Evolutionary conservation across 495 filamentous ascomycete genomes (phyloP).

Genomic region (Wilcoxina mikolae): DNA sequence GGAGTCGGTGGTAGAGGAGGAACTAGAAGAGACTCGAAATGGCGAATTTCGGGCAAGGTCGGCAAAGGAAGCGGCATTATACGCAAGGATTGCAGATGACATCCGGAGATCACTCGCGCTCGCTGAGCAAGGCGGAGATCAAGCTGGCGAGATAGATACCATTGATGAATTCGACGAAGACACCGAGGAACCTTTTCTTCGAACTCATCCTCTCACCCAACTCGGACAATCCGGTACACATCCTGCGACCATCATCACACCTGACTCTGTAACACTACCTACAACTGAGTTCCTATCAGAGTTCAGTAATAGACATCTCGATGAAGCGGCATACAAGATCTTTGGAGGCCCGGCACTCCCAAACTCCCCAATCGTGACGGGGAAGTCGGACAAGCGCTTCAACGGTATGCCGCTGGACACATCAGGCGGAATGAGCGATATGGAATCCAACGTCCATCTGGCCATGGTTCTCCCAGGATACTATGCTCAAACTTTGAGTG

Average conservation of each 20-base stretch:
- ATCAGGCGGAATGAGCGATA: slow-evolving; percentile 50
- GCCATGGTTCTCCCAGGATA: slow-evolving; percentile 64
- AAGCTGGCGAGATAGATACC: slow-evolving; percentile 30
- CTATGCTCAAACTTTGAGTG: slow-evolving; percentile 58
- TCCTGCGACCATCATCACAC: slow-evolving; percentile 57
- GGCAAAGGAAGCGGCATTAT: slow-evolving; percentile 21
- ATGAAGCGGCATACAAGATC: slow-evolving; percentile 46
- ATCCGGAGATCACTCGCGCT: slow-evolving; percentile 23
- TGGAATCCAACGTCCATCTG: slow-evolving; percentile 75
- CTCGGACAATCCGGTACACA: slow-evolving; percentile 49
- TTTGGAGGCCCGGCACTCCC: slow-evolving; percentile 67
- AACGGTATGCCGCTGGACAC: slow-evolving; percentile 52
- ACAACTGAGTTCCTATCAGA: slow-evolving; percentile 47
- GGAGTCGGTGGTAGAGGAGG: slow-evolving; percentile 25
- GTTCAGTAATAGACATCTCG: slow-evolving; percentile 54
- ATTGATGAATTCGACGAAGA: slow-evolving; percentile 21
- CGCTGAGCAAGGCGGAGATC: slow-evolving; percentile 10
- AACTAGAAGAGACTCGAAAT: slow-evolving; percentile 41
- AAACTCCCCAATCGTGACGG: slow-evolving; percentile 42
- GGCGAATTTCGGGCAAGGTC: slow-evolving; percentile 33
- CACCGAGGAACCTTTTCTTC: slow-evolving; percentile 31
- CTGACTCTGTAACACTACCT: slow-evolving; percentile 31
- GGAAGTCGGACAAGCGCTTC: slow-evolving; percentile 33
- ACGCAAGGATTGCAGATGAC: slow-evolving; percentile 28
- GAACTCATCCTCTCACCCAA: slow-evolving; percentile 51